Base-by-base conservation (phyloP, 306 rosid genomes). In the Vigna unguiculata region DNA sequence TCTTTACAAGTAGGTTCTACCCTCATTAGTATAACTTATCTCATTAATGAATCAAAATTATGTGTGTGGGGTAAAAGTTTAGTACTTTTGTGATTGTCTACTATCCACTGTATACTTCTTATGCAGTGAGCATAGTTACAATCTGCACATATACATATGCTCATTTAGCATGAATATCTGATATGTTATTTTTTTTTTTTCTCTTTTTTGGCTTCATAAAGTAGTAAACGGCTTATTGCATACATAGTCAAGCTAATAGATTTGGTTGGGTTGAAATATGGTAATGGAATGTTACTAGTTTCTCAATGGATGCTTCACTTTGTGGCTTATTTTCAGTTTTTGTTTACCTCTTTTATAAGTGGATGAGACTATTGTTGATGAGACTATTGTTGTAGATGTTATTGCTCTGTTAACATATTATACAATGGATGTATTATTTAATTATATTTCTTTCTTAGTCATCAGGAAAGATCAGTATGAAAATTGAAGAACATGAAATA, bases 401-500 rank as follows among this genome's bases (percentile, higher is more conserved):
- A 16, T 45, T 64, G 58, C 52, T 69, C 19, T 69, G 64, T 30
- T 64, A 20, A 34, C 2, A 13, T 15, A 13, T 30, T 60, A 30
- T 30, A 30, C n/a, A n/a, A n/a, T n/a, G n/a, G n/a, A n/a, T n/a
- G n/a, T n/a, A n/a, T n/a, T n/a, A n/a, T n/a, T n/a, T n/a, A n/a
- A n/a, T 30, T 60, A 30, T 30, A 30, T 59, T 28, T 60, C 7
- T 17, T 45, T 54, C 46, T 62, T 12, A 93, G 98, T 77, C 90
- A 19, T 82, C 86, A 1, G 77, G 73, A 64, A 72, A 63, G 69
- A 78, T 60, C 69, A 66, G 73, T 61, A 32, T 70, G 87, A 65
- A 80, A 49, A 83, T 89, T 47, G 97, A 88, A 82, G 91, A 75
- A 84, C 90, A 88, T 70, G 75, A 78, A 60, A 15, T 89, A 11